A percentile compares a stretch with the other conserved stretches of the same genome.
These are phyloP conservation scores for Trametes versicolor DNA, from an alignment of 1,284 basidiomycete genomes.

Conservation along the genomic window DNA sequence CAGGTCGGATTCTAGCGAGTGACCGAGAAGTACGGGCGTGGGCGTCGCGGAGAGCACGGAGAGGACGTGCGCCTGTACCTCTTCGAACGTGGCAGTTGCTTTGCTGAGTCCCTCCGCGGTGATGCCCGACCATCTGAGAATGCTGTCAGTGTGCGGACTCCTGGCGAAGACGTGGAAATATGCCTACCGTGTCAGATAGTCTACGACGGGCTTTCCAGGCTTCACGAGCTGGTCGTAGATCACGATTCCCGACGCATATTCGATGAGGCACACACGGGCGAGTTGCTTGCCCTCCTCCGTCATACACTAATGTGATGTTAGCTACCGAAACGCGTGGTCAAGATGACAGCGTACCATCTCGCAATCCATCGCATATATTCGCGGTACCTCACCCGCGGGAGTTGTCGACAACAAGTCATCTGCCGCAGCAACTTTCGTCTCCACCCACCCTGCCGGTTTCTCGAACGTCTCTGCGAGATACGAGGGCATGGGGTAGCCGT, in stretches of 20 bases:
- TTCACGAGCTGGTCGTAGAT: conserved; percentile 90
- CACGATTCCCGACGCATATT: conserved; percentile 74
- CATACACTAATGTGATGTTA: conserved; percentile 64
- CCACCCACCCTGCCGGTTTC: conserved; percentile 72
- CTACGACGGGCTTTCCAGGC: conserved; percentile 81
- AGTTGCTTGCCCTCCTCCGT: conserved; percentile 91
- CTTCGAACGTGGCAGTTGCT: conserved; percentile 78
- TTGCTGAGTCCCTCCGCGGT: conserved; percentile 74
- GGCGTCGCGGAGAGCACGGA: conserved; percentile 59
- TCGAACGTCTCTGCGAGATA: conserved; percentile 78
- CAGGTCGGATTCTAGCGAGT: conserved; percentile 93
- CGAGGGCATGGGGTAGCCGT: conserved; percentile 87
- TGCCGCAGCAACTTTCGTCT: conserved; percentile 67
- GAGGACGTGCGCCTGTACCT: conserved; percentile 80
- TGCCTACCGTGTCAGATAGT: conserved; percentile 86
- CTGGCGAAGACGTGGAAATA: not conserved
- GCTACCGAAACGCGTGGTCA: conserved; percentile 13
- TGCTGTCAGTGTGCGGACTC: not conserved
- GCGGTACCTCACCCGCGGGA: conserved; percentile 47
- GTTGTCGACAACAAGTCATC: conserved; percentile 35
- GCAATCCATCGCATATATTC: conserved; percentile 84
- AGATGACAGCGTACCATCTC: conserved; percentile 79
- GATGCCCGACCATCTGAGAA: conserved; percentile 86
- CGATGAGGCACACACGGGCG: conserved; percentile 85
- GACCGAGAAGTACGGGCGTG: conserved; percentile 90